These are phyloP conservation scores for Salix brachista DNA, from an alignment of 345 rosid species.

Conservation along the genomic window DNA sequence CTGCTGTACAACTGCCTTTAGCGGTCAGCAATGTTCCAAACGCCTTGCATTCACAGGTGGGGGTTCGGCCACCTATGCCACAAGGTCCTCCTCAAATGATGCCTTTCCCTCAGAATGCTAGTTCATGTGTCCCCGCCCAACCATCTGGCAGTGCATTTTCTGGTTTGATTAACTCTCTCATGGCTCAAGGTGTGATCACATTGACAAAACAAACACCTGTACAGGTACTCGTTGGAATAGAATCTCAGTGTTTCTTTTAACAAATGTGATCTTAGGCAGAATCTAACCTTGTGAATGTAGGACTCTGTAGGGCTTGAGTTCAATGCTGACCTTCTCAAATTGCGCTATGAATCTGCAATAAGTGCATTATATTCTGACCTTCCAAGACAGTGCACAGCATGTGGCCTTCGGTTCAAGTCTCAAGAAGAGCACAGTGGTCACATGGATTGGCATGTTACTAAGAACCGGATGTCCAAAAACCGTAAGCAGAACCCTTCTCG, in stretches of 20 bases:
- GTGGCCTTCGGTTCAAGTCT: constrained; percentile 87
- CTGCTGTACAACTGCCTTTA: constrained; percentile 37
- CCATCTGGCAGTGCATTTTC: constrained; percentile 56
- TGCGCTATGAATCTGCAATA: constrained; percentile 79
- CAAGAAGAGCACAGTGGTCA: constrained; percentile 97
- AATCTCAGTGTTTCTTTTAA: neutral
- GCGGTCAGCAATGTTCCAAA: constrained; percentile 38
- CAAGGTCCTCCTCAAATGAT: constrained; percentile 50
- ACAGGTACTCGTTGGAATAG: constrained; percentile 56
- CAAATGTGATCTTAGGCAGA: constrained; percentile 1
- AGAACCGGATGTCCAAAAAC: constrained; percentile 87
- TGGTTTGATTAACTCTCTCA: constrained; percentile 74
- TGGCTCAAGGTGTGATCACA: constrained; percentile 92
- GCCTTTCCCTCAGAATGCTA: constrained; percentile 42
- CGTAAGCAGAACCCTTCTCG: constrained; percentile 95
- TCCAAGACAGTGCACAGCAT: constrained; percentile 95
- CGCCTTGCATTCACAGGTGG: constrained; percentile 35
- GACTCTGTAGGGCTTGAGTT: constrained; percentile 73
- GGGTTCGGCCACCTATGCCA: constrained; percentile 57
- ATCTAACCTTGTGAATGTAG: constrained; percentile 42
- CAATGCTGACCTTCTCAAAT: constrained; percentile 70
- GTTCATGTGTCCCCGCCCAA: constrained; percentile 42
- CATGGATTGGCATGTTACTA: constrained; percentile 99
- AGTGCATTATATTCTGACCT: constrained; percentile 74
- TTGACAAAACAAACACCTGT: constrained; percentile 50